Base-by-base conservation (phyloP, 345 rosid species). In the Linum tenue region DNA sequence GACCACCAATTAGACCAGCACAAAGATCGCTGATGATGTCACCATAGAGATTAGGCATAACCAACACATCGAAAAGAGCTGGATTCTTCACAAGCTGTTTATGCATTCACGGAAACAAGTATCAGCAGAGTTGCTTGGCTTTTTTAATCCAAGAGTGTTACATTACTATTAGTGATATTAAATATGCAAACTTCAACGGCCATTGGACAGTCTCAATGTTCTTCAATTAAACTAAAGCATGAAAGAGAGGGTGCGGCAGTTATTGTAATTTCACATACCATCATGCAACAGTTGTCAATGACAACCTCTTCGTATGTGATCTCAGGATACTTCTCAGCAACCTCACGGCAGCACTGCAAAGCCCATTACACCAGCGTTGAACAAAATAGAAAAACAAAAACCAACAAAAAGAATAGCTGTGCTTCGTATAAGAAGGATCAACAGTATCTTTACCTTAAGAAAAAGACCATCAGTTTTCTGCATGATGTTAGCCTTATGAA, bases 281-380 rank as follows among this genome's bases (percentile, higher is more conserved):
- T 95, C 99, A 95, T 95, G 75, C 98, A 91, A 75, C 99, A 95
- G 79, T 95, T 95, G 82, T 95, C 99, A 63, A 95, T 95, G 73
- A 95, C 99, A 62, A 95, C 99, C 83, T 95, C 99, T 81, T 95
- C 99, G 55, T 91, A 95, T 37, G 39, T 75, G 55, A 91, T 89
- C 76, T 95, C 99, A 22, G 99, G 99, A 69, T 91, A 95, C 83
- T 91, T 91, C 82, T 84, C 88, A 0, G 99, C 97, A 67, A 95
- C 99, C 82, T 95, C 99, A 48, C 99, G 96, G 70, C 99, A 95
- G 78, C 99, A 91, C 99, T 95, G 82, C 72, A 77, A 22, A 73
- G 63, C 15, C n/a, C 56, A 56, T 17, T 17, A 22, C 16, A n/a
- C 31, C 38, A 59, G 62, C 39, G 53, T 48, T 48, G 9, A 9